Base-by-base conservation (phyloP, 208 protist species). In the Strigomonas culicis region DNA sequence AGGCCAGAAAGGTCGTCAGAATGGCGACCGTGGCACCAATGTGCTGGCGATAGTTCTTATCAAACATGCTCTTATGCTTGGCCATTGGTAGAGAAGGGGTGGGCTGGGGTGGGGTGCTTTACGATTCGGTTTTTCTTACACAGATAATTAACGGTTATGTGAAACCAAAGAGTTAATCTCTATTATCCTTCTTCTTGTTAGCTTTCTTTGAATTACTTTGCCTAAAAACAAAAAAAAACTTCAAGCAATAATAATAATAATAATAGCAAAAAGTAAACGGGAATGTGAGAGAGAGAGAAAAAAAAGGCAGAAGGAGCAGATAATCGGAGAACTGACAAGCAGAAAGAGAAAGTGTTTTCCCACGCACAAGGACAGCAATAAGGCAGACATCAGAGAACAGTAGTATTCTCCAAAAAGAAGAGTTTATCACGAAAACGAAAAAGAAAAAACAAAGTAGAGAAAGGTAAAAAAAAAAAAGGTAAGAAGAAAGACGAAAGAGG, bases 21-120 rank as follows among this genome's bases (percentile, higher is more conserved):
- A 83, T 52, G 51, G 82, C 43, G 51, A 82, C 74, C 22, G 65
- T 75, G 7, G 80, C 84, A 31, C 84, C 81, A 22, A 82, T 63
- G 77, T 84, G 82, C 39, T 47, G 36, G n/a, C 24, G 19, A 70
- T 88, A 86, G 27, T 83, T 71, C 53, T 78, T 44, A 21, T 80
- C 31, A 57, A 75, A 88, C 72, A 92, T 72, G 36, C 56, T 61
- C 63, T 75, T 77, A 10, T 25, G 25, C 19, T 62, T 57, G 24
- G 41, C n/a, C 46, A 24, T 66, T 55, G 27, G 10, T 22, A 17
- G 10, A 6, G 46, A n/a, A 27, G 31, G 55, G 6, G 31, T 56
- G 25, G 10, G 50, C 3, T 34, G 11, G 25, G 11, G 25, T 4
- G 50, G 3, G 50, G 7, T 22, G 8, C 11, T 7, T 50, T 50